phyloP scores from a whole-genome alignment of 2,329 filamentous ascomycete genomes.

The Diplodia scrobiculata region DNA sequence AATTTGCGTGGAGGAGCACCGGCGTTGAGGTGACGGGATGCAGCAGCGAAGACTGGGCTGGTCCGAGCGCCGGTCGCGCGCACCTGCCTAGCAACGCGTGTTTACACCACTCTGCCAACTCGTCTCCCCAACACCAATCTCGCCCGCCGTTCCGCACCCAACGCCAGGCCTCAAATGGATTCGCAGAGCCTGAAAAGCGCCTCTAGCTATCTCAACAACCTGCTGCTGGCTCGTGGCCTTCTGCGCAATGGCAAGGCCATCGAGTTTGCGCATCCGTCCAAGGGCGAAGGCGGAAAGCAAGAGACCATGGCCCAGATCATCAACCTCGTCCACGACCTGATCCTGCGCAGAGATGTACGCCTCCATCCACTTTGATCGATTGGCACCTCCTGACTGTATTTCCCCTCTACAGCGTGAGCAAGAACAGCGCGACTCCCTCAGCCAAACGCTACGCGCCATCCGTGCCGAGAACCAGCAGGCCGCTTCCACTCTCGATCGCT shows the following conservation, averaged over 20 bases:
- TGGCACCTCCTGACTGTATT: neutral
- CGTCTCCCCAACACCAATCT: neutral
- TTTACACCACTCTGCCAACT: slow-evolving; percentile 13
- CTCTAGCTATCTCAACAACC: slow-evolving; percentile 66
- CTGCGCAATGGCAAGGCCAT: slow-evolving; percentile 68
- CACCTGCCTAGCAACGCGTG: slow-evolving; percentile 22
- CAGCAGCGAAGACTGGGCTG: neutral
- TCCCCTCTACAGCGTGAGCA: slow-evolving; percentile 71
- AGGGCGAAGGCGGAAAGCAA: slow-evolving; percentile 62
- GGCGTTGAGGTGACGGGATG: neutral
- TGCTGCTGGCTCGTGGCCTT: slow-evolving; percentile 64
- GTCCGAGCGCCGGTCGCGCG: neutral
- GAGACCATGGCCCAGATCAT: slow-evolving; percentile 84
- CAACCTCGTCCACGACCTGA: slow-evolving; percentile 89
- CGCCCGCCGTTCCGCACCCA: neutral
- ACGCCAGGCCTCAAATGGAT: slow-evolving; percentile 37
- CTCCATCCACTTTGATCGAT: neutral
- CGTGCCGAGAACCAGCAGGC: slow-evolving; percentile 75
- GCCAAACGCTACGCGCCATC: slow-evolving; percentile 72
- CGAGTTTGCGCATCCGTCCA: slow-evolving; percentile 76
- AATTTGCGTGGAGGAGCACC: neutral
- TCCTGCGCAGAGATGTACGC: slow-evolving; percentile 82
- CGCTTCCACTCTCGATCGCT: slow-evolving; percentile 65
- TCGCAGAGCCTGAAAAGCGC: slow-evolving; percentile 61
- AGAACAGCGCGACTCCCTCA: slow-evolving; percentile 81